Evolutionary conservation across 2,329 filamentous ascomycete species (phyloP).

Genomic region (Aureobasidium melanogenum): DNA sequence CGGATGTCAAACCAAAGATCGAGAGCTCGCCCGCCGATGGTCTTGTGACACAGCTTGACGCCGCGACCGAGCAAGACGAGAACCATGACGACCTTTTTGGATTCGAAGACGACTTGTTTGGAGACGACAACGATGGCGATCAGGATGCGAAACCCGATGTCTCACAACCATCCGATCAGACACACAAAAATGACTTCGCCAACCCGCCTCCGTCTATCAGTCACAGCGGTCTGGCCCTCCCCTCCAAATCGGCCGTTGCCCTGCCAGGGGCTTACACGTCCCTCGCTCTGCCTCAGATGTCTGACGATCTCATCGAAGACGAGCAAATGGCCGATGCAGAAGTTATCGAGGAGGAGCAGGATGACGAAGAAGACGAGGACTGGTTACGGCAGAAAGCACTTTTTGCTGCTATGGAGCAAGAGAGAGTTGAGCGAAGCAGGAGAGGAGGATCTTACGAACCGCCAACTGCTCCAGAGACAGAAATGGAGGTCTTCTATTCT

Average conservation of each 20-base stretch:
- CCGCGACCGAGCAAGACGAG: not conserved
- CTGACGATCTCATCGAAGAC: constrained; percentile 4
- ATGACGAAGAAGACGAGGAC: constrained; percentile 21
- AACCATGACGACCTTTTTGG: constrained; percentile 32
- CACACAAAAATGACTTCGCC: not conserved
- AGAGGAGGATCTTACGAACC: constrained; percentile 39
- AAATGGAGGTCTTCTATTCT: constrained; percentile 66
- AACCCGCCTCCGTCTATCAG: constrained; percentile 11
- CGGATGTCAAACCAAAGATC: constrained; percentile 23
- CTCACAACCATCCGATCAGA: constrained; percentile 12
- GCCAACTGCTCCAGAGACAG: constrained; percentile 61
- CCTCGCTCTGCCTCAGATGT: not conserved
- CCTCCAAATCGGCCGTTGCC: constrained; percentile 14
- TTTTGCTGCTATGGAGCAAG: constrained; percentile 16
- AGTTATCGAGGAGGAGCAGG: constrained; percentile 21
- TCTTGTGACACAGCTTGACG: not conserved
- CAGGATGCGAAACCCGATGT: not conserved
- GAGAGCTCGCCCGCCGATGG: not conserved
- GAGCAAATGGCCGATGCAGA: constrained; percentile 9
- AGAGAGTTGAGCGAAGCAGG: constrained; percentile 30
- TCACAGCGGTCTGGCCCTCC: constrained; percentile 23
- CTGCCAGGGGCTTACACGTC: constrained; percentile 12
- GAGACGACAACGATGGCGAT: constrained; percentile 40
- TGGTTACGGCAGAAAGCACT: constrained; percentile 23
- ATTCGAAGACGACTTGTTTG: constrained; percentile 56